A percentile compares a stretch with the other conserved stretches of the same genome.
These are phyloP conservation scores for Cruciata laevipes DNA, from an alignment of 257 asterid species.

Conservation along the genomic window DNA sequence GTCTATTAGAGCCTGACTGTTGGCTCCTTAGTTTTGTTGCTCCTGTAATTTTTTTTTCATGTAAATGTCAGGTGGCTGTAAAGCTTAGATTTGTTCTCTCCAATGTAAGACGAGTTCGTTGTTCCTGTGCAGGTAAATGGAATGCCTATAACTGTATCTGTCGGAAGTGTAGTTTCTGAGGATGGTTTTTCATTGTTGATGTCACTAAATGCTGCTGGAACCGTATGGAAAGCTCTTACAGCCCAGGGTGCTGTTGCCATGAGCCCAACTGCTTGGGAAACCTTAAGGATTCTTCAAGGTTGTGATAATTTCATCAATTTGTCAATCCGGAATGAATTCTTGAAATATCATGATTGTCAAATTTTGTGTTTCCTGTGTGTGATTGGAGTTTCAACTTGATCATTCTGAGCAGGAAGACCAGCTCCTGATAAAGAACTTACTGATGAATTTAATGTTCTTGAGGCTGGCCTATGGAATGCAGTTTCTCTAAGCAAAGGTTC, in stretches of 20 bases:
- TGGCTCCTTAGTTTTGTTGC: not conserved
- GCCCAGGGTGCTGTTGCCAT: constrained; percentile 67
- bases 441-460: constrained; percentile 81
- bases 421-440: constrained; percentile 91
- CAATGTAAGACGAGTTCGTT: not conserved
- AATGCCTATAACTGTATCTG: constrained; percentile 83
- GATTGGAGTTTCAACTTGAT: constrained; percentile 11
- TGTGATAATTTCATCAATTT: constrained; percentile 4
- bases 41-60: not conserved
- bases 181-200: constrained; percentile 80
- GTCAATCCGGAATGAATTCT: not conserved
- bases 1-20: not conserved
- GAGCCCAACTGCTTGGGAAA: constrained; percentile 84
- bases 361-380: not conserved
- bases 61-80: not conserved
- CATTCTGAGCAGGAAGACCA: constrained; percentile 64
- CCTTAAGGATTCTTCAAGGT: constrained; percentile 87
- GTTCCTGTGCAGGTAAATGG: constrained; percentile 62
- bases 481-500: constrained; percentile 85
- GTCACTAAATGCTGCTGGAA: constrained; percentile 56
- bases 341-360: not conserved
- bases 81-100: not conserved
- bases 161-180: constrained; percentile 70
- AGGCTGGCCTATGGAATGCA: constrained; percentile 91
- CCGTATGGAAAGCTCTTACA: constrained; percentile 64